Percentiles rank a stretch among this genome's conserved stretches.
Evolutionary conservation across 208 protist species (phyloP).

Genomic region (Leishmania gerbilli): DNA sequence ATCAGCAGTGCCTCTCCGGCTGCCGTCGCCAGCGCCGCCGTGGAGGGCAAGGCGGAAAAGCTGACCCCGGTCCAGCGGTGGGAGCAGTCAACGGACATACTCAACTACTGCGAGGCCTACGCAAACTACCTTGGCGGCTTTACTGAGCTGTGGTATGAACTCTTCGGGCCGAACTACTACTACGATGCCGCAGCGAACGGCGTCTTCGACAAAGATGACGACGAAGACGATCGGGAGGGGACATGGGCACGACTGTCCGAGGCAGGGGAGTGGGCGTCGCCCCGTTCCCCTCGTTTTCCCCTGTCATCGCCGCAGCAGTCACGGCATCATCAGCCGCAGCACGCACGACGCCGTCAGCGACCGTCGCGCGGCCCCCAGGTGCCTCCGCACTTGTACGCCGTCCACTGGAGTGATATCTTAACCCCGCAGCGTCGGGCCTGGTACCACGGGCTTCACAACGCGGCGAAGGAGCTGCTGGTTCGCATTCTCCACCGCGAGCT

Average conservation of each 20-base stretch:
- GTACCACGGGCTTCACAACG: conserved; percentile 43
- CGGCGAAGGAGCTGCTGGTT: conserved; percentile 38
- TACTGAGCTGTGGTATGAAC: conserved; percentile 55
- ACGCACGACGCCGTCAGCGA: not conserved
- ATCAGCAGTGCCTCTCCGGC: conserved; percentile 4
- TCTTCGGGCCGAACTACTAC: conserved; percentile 58
- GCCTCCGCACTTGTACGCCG: conserved; percentile 72
- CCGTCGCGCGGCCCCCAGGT: conserved; percentile 10
- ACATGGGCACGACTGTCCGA: not conserved
- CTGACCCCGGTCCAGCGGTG: conserved; percentile 14
- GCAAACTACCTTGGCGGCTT: conserved; percentile 55
- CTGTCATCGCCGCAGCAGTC: not conserved
- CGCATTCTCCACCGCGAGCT: conserved; percentile 43
- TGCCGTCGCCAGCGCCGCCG: not conserved
- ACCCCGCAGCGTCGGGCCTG: conserved; percentile 41
- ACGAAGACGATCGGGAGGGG: not conserved
- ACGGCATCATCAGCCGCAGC: not conserved
- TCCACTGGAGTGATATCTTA: conserved; percentile 56
- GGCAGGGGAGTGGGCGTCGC: conserved; percentile 11
- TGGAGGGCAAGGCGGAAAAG: conserved; percentile 4
- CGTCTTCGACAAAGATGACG: not conserved
- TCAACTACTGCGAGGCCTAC: conserved; percentile 52
- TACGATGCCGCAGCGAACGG: not conserved
- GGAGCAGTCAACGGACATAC: conserved; percentile 31
- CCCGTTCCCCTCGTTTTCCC: not conserved